Evolutionary conservation across 306 rosid genomes (phyloP), one percentile per base, ranked within the genome.

Genomic region (Trifolium repens): DNA sequence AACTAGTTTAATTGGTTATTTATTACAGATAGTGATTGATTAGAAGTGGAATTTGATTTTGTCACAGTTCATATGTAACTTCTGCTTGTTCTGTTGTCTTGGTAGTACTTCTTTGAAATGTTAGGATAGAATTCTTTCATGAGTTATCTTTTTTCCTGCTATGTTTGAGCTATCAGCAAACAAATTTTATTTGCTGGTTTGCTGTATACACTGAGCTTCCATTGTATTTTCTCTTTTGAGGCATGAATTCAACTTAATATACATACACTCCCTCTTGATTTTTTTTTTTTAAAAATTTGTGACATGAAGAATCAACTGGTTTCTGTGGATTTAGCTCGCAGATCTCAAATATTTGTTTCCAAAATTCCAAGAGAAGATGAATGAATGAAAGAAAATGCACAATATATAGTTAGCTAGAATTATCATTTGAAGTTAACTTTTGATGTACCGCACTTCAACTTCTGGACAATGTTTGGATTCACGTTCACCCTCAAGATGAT

Each of bases 71-170:
- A 63, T 69, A 9, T 81, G 81, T 80, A 67, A 82, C 75, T 76
- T 79, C 58, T 69, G 69, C 72, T 78, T 84, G 63, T 73, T 74
- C 68, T 55, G 72, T 80, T 84, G 75, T 74, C 79, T 75, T 78
- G 57, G 35, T 79, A 69, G 35, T 79, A 69, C 73, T 72, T 60
- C 66, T 73, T 85, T 70, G 76, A 84, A 87, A 77, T 64, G 62
- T 62, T 81, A 82, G 88, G 80, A 75, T 78, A 78, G 52, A 85
- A 91, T 89, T 91, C 89, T 86, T 91, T 89, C 77, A 63, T 73
- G 78, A 77, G 82, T 76, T 47, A 73, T 79, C 79, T 75, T 67
- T 72, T 72, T 78, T 80, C 84, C 71, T 79, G 27, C 40, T 55
- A 13, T 63, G 81, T 80, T 81, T 44, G 81, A 74, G 84, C 67